Evolutionary conservation across 441 rosid genomes (phyloP).

Genomic region (Geranium incanum): DNA sequence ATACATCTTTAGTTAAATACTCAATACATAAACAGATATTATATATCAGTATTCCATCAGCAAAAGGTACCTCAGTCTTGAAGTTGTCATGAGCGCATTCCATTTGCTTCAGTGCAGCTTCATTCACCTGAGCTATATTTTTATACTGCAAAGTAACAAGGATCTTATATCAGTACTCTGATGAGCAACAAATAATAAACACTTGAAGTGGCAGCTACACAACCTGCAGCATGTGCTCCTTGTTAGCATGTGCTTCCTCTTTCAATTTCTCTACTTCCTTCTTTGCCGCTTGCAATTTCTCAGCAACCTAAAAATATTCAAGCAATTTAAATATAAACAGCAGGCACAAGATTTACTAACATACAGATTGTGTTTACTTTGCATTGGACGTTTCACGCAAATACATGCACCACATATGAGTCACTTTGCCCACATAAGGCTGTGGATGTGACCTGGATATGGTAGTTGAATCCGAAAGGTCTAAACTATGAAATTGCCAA

Average conservation of each 20-base stretch:
- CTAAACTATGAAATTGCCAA: background rate
- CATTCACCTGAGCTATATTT: constrained; percentile 90
- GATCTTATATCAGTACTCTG: constrained; percentile 17
- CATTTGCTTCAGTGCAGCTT: constrained; percentile 86
- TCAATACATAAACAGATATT: background rate
- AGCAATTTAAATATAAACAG: constrained; percentile 14
- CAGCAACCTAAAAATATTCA: constrained; percentile 38
- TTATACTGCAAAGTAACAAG: constrained; percentile 59
- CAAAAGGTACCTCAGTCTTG: constrained; percentile 59
- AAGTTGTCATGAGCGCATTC: constrained; percentile 81
- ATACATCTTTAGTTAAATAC: background rate
- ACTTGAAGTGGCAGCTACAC: constrained; percentile 16
- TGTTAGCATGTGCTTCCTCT: constrained; percentile 73
- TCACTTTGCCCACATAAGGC: background rate
- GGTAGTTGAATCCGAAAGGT: background rate
- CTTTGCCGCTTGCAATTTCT: constrained; percentile 49
- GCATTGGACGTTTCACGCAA: background rate
- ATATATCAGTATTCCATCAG: background rate
- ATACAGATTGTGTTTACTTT: background rate
- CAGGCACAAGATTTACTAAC: background rate
- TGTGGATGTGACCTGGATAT: background rate
- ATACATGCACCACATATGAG: background rate
- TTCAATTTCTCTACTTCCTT: constrained; percentile 68
- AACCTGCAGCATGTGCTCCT: constrained; percentile 97
- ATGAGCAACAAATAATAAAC: constrained; percentile 9